A percentile compares a stretch with the other conserved stretches of the same genome.
Evolutionary conservation across 2,329 filamentous ascomycete genomes (phyloP).

Genomic region (Atkinsonella texensis): DNA sequence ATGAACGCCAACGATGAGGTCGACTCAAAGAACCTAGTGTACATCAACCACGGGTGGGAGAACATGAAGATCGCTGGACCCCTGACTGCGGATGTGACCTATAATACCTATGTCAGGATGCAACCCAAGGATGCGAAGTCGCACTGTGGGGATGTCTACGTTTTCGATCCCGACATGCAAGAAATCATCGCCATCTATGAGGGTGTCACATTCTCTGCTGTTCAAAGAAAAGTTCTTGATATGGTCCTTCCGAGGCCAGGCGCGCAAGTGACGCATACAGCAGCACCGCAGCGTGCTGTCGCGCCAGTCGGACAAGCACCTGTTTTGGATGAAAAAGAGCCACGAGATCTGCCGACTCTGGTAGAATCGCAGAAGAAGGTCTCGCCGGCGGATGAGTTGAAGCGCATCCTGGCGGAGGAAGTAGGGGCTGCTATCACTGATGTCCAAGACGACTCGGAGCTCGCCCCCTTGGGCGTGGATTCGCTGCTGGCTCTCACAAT

Average conservation of each 20-base stretch:
- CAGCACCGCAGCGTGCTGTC: too few species aligned
- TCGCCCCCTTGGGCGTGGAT: conserved; percentile 35
- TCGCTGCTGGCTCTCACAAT: conserved; percentile 47
- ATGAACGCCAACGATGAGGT: background rate
- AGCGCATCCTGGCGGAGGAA: conserved; percentile 7
- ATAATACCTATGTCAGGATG: background rate
- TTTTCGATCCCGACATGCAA: background rate
- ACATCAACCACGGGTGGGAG: conserved; percentile 49
- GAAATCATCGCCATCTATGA: conserved; percentile 32
- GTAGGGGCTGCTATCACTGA: conserved; percentile 3
- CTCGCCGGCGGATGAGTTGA: too few species aligned
- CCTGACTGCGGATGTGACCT: too few species aligned
- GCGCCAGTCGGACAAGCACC: too few species aligned
- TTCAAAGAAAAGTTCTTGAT: too few species aligned
- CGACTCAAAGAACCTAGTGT: conserved; percentile 23
- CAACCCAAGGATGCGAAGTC: background rate
- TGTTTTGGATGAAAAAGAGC: too few species aligned
- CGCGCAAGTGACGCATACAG: background rate
- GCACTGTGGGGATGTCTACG: background rate
- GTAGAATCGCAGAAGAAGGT: too few species aligned
- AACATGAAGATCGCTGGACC: too few species aligned
- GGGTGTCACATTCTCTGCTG: conserved; percentile 31
- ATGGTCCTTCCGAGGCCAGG: too few species aligned
- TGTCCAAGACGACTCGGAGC: background rate
- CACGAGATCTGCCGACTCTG: background rate